phyloP scores from a whole-genome alignment of 2,329 filamentous ascomycete species.

The Monosporascus sp. region DNA sequence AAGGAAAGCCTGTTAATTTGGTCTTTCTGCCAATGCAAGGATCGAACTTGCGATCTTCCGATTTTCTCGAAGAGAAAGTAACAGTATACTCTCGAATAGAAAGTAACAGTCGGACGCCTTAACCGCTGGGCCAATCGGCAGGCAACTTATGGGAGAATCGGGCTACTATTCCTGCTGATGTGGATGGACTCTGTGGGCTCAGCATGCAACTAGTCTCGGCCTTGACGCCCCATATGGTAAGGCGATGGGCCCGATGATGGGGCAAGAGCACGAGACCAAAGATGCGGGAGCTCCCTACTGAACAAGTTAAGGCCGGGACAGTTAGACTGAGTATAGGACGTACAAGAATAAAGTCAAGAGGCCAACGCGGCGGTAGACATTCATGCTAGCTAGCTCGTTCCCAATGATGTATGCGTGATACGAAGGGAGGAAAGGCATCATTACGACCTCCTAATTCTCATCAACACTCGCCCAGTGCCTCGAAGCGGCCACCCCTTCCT shows the following conservation, averaged over 20 bases:
- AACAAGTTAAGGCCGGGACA: too few species aligned
- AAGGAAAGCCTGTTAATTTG: background rate
- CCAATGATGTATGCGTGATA: too few species aligned
- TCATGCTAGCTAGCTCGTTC: too few species aligned
- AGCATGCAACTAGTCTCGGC: background rate
- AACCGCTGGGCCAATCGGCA: background rate
- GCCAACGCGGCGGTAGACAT: too few species aligned
- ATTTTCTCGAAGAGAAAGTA: background rate
- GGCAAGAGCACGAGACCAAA: too few species aligned
- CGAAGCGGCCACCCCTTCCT: conserved; percentile 37
- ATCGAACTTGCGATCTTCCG: background rate
- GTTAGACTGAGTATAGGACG: too few species aligned
- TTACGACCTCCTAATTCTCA: background rate
- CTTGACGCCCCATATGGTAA: background rate
- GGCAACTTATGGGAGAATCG: background rate
- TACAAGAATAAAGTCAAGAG: too few species aligned
- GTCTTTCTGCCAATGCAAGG: background rate
- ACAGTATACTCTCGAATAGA: too few species aligned
- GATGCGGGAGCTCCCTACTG: too few species aligned
- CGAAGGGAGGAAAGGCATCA: too few species aligned
- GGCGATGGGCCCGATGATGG: background rate
- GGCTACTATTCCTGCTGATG: background rate
- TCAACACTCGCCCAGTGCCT: conserved; percentile 16
- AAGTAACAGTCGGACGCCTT: background rate
- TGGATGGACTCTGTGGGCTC: background rate